Base-by-base conservation (phyloP, 176 grass and related monocot species). In the Hyparrhenia diplandra region DNA sequence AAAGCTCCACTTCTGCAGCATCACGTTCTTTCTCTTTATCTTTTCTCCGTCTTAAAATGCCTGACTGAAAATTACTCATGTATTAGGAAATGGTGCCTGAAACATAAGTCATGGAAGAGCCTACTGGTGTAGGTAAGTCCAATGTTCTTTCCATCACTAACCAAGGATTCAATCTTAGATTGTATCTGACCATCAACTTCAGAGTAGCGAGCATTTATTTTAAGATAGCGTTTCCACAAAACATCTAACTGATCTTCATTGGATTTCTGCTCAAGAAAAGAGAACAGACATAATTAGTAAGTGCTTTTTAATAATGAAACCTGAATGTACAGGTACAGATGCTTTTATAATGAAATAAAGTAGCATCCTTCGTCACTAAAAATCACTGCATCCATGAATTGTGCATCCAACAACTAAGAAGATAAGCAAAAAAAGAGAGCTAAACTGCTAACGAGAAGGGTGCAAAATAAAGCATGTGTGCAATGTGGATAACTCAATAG, bases 1-100 rank as follows among this genome's bases (percentile, higher is more conserved):
- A 94, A 84, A 98, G 84, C 28, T 98, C 95, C 77, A 10, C 82
- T 62, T 98, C 81, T 49, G 86, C 86, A 77, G 73, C 71, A 89
- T 94, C 90, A 17, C 90, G 83, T 41, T 98, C 95, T 23, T 76
- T 92, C 88, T 90, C 92, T 86, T 92, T 98, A 47, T 94, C 95
- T 87, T 90, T 92, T 61, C 78, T 89, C 80, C 95, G 87, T 61
- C 78, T 98, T 71, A 23, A 75, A 82, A 92, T 83, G 46, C 83
- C 81, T 74, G 69, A 76, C 95, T 98, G 88, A 85, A 88, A 89
- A 90, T 21, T 76, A 39, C 20, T 21, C 47, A 36, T 47, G 28
- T 67, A 73, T 69, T 73, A 84, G 52, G 60, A 58, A 74, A 90
- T 41, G 30, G 49, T 71, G 75, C 34, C 13, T 58, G 54, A 80